Base-by-base conservation (phyloP, 352 stramenopile genomes). In the Pythium graminicola region DNA sequence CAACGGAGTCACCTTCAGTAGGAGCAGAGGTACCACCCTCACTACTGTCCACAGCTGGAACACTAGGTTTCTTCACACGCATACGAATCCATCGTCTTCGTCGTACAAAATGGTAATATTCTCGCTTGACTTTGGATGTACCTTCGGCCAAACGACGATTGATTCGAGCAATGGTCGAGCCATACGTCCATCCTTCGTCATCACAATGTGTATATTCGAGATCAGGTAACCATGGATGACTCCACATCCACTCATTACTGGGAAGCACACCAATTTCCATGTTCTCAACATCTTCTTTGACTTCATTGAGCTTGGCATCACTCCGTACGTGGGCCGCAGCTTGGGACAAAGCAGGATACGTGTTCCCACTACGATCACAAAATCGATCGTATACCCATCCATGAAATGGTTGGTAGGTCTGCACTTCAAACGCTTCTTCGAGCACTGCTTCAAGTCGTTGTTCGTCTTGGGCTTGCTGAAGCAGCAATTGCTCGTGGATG, bases 341-440 rank as follows among this genome's bases (percentile, higher is more conserved):
- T 10, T 57, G 58, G 11, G 81, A 83, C n/a, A 92, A 66, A 43
- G 61, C 65, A 8, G 56, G 56, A 55, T 79, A 88, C 19, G 74
- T 81, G 52, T 88, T 88, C 40, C 81, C 81, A 22, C 69, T 87
- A 56, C 79, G 78, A 62, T 92, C 81, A 33, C 76, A 88, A 56
- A 89, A 88, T 47, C 81, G 78, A 60, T 92, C 81, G 42, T 85
- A 81, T 26, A 70, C 54, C 81, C 81, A 92, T 13, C 78, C 78
- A 45, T 85, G 72, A 59, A 92, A 94, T 23, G 83, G 83, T 62
- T 91, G 79, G 56, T 90, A 68, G 33, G 69, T 67, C 61, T 94
- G 81, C 64, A 94, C 77, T 54, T 94, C 83, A 53, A 90, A 94
- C 17, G 76, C 81, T 54, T 94, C 83, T 47, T 94, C 83, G 19